Base-by-base conservation (phyloP, 2,329 filamentous ascomycete species). In the Fusarium protoensiforme region DNA sequence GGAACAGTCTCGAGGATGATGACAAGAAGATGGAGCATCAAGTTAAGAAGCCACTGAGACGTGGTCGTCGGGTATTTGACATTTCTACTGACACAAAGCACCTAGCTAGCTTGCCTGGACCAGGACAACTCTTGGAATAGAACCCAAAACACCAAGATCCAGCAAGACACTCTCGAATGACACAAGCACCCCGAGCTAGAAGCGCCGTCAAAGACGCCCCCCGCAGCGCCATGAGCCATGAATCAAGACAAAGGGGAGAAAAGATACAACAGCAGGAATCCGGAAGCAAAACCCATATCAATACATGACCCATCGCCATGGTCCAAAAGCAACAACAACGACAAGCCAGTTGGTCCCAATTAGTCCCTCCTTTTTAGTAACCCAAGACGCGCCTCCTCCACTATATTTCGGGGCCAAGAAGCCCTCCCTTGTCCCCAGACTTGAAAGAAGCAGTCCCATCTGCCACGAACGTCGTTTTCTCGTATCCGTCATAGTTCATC, bases 401-500 rank as follows among this genome's bases (percentile, higher is more conserved):
- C 27, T 67, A 59, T 67, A 56, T 43, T 64, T 22, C 18, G 54
- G 20, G 35, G 36, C 22, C 16, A 31, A 59, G 31, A 48, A 59
- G 5, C 59, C 54, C 35, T 35, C n/a, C 27, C 33, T 57, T 71
- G 39, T 58, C 36, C n/a, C 38, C 27, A 29, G 41, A 53, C n/a
- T 54, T 46, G 31, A 29, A 43, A 67, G 38, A 56, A 66, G 63
- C 39, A 58, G 53, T 46, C 33, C 43, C 36, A 36, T 67, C 56
- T 41, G 46, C 41, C 36, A 24, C 57, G 48, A 62, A 38, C 51
- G 54, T 65, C 63, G 33, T 72, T 57, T 65, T 46, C 59, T 73
- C 67, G 58, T 72, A 67, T 67, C 51, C 63, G 54, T 67, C 75
- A 64, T 74, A 24, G 62, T 36, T 66, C 63, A 67, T 61, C 60